Evolutionary conservation across 208 protist species (phyloP), one percentile per base, ranked within the genome.

Genomic region (Strigomonas oncopelti): DNA sequence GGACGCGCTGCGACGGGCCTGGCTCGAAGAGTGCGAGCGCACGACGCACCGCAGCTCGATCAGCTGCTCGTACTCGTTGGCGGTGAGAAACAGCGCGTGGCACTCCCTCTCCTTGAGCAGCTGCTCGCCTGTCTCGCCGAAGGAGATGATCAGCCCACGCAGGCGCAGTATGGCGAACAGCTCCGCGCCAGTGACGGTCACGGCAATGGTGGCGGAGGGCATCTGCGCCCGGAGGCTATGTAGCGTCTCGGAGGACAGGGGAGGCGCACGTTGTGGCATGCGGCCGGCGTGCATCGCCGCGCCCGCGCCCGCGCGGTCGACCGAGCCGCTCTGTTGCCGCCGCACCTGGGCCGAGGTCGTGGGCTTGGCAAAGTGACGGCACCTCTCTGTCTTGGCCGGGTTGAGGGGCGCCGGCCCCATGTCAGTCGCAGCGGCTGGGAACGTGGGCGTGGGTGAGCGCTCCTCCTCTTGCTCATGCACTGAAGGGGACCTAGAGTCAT

Each of bases 111-210:
- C 65, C 0, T 75, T 78, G 0, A 92, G 72, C 1, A 67, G 48
- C 38, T 84, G 80, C 69, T 92, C 90, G 18, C 74, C 81, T 1
- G 79, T 89, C 29, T 88, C 75, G 0, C 77, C 80, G 28, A 77
- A 69, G 4, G 90, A 93, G 9, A 81, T 75, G n/a, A 95, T 81
- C 11, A 91, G 65, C 0, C 87, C 81, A 5, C 90, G 85, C 68
- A 93, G 70, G 20, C 90, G 80, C 34, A 95, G 67, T 0, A 95
- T 58, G 0, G 85, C 87, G 57, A 95, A 81, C 0, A 95, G 56
- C 73, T 95, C 90, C 0, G 87, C 83, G 0, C 85, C 87, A 0
- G 80, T 87, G 18, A 95, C 70, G 13, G 60, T 20, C 1, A 64
- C 60, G n/a, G 46, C 20, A 5, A 55, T 22, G 20, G 61, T 66